These are phyloP conservation scores for Aspergillus nanangensis DNA, from an alignment of 495 filamentous ascomycete genomes.

Conservation along the genomic window DNA sequence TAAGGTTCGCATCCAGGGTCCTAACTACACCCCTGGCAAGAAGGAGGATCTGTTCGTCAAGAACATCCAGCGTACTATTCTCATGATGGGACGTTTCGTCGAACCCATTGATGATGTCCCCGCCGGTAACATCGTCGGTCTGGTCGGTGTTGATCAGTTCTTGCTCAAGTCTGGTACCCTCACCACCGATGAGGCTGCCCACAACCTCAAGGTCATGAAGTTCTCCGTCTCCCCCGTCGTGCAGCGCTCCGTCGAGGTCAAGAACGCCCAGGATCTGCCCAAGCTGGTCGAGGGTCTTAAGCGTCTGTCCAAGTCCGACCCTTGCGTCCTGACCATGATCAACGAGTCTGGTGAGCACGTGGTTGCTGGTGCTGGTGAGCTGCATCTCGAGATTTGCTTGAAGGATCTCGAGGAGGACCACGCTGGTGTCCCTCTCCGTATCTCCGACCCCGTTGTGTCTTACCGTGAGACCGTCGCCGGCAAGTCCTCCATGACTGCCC, in stretches of 20 bases:
- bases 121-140: conserved; percentile 97
- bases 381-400: conserved; percentile 99
- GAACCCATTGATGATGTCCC: conserved; percentile 99
- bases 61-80: conserved; percentile 98
- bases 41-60: conserved; percentile 99
- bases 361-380: conserved; percentile 97
- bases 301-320: conserved; percentile 99
- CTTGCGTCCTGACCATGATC: conserved; percentile 90
- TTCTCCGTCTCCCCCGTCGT: conserved; percentile 99
- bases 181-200: conserved; percentile 92
- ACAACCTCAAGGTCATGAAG: conserved; percentile 99
- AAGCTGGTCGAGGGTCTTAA: conserved; percentile 99
- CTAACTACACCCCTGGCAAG: conserved; percentile 96
- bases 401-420: conserved; percentile 99
- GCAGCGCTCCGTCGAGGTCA: conserved; percentile 97
- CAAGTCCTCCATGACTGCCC: conserved; percentile 85
- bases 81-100: conserved; percentile 99
- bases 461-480: conserved; percentile 93
- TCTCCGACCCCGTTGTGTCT: conserved; percentile 94
- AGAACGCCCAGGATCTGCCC: conserved; percentile 99
- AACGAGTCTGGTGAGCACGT: conserved; percentile 94
- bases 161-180: conserved; percentile 99
- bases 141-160: conserved; percentile 99
- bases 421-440: conserved; percentile 91
- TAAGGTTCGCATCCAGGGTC: conserved; percentile 99